Conservation (phyloP, 306 rosid species). For the Ziziphus jujuba region DNA sequence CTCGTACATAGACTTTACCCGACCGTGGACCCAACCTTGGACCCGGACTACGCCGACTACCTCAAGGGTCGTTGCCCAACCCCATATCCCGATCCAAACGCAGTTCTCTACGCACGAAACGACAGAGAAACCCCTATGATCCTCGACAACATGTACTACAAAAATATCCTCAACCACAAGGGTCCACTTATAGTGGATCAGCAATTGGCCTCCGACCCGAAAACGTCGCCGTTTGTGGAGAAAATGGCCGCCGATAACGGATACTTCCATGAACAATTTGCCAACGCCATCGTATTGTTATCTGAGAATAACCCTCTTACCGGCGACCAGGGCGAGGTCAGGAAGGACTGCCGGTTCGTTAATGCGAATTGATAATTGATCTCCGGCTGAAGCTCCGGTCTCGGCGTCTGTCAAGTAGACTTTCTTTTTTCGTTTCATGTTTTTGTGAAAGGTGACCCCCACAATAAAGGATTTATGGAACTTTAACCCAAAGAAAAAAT, state of each 20-base stretch:
- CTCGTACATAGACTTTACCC: constrained; percentile 72
- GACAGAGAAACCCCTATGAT: constrained; percentile 73
- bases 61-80: constrained; percentile 70
- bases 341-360: constrained; percentile 73
- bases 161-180: constrained; percentile 58
- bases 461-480: too few species aligned
- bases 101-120: constrained; percentile 53
- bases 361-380: constrained; percentile 29
- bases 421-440: too few species aligned
- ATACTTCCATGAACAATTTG: constrained; percentile 69
- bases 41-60: constrained; percentile 56
- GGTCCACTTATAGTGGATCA: constrained; percentile 68
- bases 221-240: constrained; percentile 58
- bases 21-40: constrained; percentile 46
- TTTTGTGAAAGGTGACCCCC: too few species aligned
- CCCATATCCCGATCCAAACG: constrained; percentile 55
- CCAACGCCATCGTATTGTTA: constrained; percentile 51
- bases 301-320: constrained; percentile 72
- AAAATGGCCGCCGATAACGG: constrained; percentile 68
- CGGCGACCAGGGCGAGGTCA: constrained; percentile 56
- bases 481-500: too few species aligned
- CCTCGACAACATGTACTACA: constrained; percentile 75
- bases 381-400: too few species aligned
- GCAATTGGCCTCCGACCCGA: constrained; percentile 57
- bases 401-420: background rate